Percentiles rank a stretch among this genome's conserved stretches.
Evolutionary conservation across 2,329 filamentous ascomycete genomes (phyloP).

Genomic region (Microascus cirrosus): DNA sequence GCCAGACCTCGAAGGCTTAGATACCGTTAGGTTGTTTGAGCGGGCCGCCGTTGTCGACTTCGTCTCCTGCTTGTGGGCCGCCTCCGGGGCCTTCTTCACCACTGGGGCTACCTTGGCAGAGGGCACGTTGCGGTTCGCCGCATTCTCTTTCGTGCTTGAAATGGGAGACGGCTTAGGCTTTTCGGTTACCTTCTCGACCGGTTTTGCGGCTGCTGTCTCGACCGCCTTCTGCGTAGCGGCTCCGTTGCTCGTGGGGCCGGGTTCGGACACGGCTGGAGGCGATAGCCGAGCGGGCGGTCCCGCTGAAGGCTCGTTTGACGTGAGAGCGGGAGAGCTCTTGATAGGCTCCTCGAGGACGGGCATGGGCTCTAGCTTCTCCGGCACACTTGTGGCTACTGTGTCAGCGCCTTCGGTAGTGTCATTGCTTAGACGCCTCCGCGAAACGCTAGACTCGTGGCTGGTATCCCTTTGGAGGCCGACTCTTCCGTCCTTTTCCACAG

Average conservation of each 20-base stretch:
- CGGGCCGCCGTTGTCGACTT: slow-evolving; percentile 22
- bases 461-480: slow-evolving; percentile 35
- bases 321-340: not conserved
- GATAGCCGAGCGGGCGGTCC: not conserved
- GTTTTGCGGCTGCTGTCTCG: not conserved
- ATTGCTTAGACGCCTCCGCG: slow-evolving; percentile 22
- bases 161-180: slow-evolving; percentile 13
- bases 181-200: not conserved
- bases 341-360: slow-evolving; percentile 3
- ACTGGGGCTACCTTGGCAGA: not conserved
- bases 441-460: slow-evolving; percentile 25
- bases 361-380: slow-evolving; percentile 9
- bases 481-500: slow-evolving; percentile 55
- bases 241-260: not conserved
- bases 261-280: not conserved
- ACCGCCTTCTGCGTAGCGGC: not conserved
- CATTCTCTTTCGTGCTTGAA: not conserved
- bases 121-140: not conserved
- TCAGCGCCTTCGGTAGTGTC: slow-evolving; percentile 25
- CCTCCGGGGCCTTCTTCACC: slow-evolving; percentile 9
- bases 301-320: not conserved
- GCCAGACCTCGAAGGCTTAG: slow-evolving; percentile 12
- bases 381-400: slow-evolving; percentile 15
- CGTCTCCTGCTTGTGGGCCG: slow-evolving; percentile 15
- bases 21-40: slow-evolving; percentile 23